Evolutionary conservation across 1,139 yeast species (phyloP).

Genomic region (Scheffersomyces stambukii): DNA sequence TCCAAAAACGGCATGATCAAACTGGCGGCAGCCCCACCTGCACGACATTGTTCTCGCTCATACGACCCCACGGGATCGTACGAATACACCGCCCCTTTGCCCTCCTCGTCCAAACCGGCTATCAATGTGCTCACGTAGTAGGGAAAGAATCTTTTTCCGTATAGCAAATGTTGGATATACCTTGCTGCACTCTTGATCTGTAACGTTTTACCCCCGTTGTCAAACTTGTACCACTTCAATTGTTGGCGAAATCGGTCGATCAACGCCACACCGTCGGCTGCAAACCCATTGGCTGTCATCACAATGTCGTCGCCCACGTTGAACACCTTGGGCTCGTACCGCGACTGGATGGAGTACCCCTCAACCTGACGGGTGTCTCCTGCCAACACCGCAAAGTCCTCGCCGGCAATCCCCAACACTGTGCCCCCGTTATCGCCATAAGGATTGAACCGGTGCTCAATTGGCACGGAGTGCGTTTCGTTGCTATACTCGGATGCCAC

Average conservation of each 20-base stretch:
- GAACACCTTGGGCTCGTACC: conserved; percentile 88
- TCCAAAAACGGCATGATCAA: conserved; percentile 96
- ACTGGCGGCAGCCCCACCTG: conserved; percentile 97
- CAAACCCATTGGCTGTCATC: conserved; percentile 92
- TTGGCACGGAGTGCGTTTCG: conserved; percentile 56
- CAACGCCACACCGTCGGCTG: conserved; percentile 90
- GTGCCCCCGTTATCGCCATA: conserved; percentile 98
- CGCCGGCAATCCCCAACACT: conserved; percentile 94
- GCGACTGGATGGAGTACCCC: conserved; percentile 89
- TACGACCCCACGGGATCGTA: conserved; percentile 98
- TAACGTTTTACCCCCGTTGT: conserved; percentile 69
- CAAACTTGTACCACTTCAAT: conserved; percentile 91
- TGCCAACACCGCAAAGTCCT: conserved; percentile 93
- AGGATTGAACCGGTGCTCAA: conserved; percentile 93
- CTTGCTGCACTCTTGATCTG: conserved; percentile 78
- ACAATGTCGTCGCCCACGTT: conserved; percentile 85
- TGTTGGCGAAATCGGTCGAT: conserved; percentile 72
- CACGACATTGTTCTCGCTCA: conserved; percentile 95
- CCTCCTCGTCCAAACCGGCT: conserved; percentile 93
- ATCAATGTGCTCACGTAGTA: conserved; percentile 92
- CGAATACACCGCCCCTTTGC: conserved; percentile 91
- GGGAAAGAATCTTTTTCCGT: conserved; percentile 94
- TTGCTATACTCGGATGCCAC: conserved; percentile 60
- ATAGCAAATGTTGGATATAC: conserved; percentile 82
- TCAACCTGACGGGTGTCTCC: conserved; percentile 97